phyloP scores from a whole-genome alignment of 1,284 basidiomycete species.

The Mycosarcoma mackinlayi region DNA sequence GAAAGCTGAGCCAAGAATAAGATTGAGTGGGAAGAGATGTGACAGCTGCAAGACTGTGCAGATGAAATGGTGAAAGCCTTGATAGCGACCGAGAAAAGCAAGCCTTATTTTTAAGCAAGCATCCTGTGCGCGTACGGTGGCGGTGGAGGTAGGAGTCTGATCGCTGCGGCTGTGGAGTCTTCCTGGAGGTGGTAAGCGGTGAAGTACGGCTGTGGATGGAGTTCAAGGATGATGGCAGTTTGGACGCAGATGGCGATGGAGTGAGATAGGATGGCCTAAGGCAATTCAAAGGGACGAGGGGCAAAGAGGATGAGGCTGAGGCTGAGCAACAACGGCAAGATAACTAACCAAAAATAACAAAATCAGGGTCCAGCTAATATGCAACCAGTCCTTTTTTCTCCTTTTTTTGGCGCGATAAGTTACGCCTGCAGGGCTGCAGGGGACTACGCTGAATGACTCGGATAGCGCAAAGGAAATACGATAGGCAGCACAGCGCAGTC shows the following conservation, averaged over 20 bases:
- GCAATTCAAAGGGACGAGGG: neutral
- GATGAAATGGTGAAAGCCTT: conserved; percentile 12
- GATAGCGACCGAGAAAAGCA: neutral
- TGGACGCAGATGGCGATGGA: neutral
- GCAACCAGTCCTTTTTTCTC: no score
- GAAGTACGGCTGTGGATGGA: no score
- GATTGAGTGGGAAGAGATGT: conserved; percentile 14
- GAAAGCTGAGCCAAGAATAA: conserved; percentile 1
- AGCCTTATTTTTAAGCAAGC: conserved; percentile 25
- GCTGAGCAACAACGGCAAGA: neutral
- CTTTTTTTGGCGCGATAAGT: no score
- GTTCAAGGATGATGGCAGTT: neutral
- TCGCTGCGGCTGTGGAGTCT: no score
- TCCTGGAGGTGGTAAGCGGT: no score
- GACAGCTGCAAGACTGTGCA: conserved; percentile 20
- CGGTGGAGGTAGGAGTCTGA: conserved; percentile 3
- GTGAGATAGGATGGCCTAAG: neutral
- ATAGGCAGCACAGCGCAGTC: no score
- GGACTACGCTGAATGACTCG: no score
- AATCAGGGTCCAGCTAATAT: neutral
- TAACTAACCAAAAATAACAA: neutral
- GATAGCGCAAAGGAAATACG: neutral
- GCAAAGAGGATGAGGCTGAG: neutral
- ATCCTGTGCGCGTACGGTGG: conserved; percentile 9
- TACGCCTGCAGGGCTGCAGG: neutral